These are phyloP conservation scores for Aphanomyces euteiches DNA, from an alignment of 352 stramenopile species.

Conservation along the genomic window DNA sequence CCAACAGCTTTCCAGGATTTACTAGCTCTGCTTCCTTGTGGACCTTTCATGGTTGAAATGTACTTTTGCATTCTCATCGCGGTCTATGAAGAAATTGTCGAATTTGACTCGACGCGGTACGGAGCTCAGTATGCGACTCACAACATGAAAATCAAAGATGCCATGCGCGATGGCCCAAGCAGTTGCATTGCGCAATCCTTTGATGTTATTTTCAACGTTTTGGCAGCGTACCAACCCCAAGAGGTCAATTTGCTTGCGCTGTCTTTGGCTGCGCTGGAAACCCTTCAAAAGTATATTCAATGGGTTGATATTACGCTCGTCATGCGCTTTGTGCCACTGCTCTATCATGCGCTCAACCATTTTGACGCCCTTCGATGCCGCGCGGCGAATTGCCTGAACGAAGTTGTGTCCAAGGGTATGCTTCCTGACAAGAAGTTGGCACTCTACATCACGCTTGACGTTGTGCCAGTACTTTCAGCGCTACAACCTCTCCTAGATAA, in stretches of 20 bases:
- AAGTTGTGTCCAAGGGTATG: conserved; percentile 86
- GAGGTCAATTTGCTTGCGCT: conserved; percentile 36
- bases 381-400: conserved; percentile 78
- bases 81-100: conserved; percentile 90
- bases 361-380: conserved; percentile 54
- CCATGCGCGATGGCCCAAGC: conserved; percentile 67
- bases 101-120: conserved; percentile 71
- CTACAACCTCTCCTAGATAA: conserved; percentile 64
- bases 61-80: conserved; percentile 87
- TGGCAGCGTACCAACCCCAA: conserved; percentile 52
- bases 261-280: conserved; percentile 65
- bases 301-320: conserved; percentile 84
- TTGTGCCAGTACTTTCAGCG: conserved; percentile 53
- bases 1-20: conserved; percentile 82
- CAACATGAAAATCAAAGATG: conserved; percentile 87
- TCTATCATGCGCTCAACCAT: conserved; percentile 60
- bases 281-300: conserved; percentile 79
- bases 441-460: conserved; percentile 64
- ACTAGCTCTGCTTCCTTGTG: conserved; percentile 59
- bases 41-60: conserved; percentile 83
- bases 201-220: conserved; percentile 78
- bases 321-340: conserved; percentile 67
- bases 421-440: conserved; percentile 74
- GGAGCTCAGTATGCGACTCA: conserved; percentile 45
- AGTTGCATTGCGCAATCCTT: conserved; percentile 70